A percentile compares a stretch with the other conserved stretches of the same genome.
phyloP scores from a whole-genome alignment of 495 filamentous ascomycete genomes.

The Daldinia concentrica region DNA sequence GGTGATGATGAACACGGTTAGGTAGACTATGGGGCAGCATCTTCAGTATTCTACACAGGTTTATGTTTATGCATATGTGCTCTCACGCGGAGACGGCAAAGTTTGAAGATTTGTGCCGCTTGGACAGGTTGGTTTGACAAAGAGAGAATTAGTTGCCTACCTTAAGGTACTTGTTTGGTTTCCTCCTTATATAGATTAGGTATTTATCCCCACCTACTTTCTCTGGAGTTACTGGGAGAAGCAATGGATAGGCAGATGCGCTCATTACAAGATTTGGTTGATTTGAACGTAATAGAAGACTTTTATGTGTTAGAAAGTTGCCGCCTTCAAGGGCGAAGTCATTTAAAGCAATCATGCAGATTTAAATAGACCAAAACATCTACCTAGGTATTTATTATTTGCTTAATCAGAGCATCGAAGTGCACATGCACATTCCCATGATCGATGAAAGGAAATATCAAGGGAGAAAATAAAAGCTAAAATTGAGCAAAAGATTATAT shows the following conservation, averaged over 20 bases:
- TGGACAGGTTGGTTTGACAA: background rate
- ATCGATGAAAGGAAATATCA: background rate
- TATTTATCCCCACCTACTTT: background rate
- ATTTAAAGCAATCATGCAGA: no score
- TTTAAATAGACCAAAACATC: no score
- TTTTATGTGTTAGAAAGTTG: background rate
- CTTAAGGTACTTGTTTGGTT: background rate
- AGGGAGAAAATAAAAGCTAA: slow-evolving; percentile 3
- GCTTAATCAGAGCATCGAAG: background rate
- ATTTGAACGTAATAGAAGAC: background rate
- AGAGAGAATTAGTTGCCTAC: background rate
- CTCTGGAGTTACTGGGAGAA: background rate
- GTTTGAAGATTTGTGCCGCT: background rate
- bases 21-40: background rate
- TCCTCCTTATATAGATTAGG: background rate
- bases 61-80: background rate
- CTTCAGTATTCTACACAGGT: background rate
- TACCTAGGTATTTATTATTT: no score
- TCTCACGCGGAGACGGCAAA: background rate
- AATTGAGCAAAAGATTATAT: slow-evolving; percentile 19
- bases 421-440: background rate
- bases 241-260: background rate
- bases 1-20: background rate
- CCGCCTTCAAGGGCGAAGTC: no score
- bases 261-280: background rate